A percentile compares a stretch with the other conserved stretches of the same genome.
phyloP scores from a whole-genome alignment of 805 yeast genomes.

The Hanseniaspora opuntiae region DNA sequence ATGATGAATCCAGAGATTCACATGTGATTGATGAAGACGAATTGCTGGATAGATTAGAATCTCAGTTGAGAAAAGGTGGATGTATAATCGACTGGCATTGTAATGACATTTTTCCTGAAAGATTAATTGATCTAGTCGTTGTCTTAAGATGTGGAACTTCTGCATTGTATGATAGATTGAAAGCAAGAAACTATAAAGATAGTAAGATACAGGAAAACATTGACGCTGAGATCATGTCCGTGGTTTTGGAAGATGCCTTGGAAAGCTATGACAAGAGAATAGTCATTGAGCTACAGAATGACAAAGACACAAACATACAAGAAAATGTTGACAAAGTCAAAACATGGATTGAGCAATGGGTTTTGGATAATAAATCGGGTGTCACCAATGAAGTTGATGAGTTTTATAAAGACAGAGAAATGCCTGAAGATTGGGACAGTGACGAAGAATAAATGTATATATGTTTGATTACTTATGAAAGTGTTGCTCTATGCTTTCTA shows the following conservation, averaged over 20 bases:
- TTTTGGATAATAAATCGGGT: conserved; percentile 38
- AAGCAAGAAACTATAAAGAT: conserved; percentile 63
- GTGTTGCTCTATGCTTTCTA: background rate
- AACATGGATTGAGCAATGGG: conserved; percentile 70
- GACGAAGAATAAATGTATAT: background rate
- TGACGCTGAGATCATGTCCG: conserved; percentile 95
- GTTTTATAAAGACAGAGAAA: conserved; percentile 9
- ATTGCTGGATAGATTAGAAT: conserved; percentile 67
- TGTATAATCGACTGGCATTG: conserved; percentile 94
- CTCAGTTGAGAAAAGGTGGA: conserved; percentile 71
- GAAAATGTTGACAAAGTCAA: conserved; percentile 64
- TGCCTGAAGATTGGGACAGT: background rate
- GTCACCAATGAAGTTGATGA: conserved; percentile 37
- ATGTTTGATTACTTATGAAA: background rate
- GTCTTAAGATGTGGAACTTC: conserved; percentile 72
- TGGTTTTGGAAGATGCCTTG: conserved; percentile 70
- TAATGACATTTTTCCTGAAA: conserved; percentile 86
- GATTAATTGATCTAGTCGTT: conserved; percentile 80
- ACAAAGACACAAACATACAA: conserved; percentile 63
- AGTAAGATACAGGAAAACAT: conserved; percentile 78
- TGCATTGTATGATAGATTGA: conserved; percentile 58
- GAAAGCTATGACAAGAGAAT: conserved; percentile 69
- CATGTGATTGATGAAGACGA: conserved; percentile 87
- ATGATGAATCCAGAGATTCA: conserved; percentile 72
- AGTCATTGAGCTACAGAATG: conserved; percentile 66